These are phyloP conservation scores for Fusarium coicis DNA, from an alignment of 2,329 filamentous ascomycete species.

Conservation along the genomic window DNA sequence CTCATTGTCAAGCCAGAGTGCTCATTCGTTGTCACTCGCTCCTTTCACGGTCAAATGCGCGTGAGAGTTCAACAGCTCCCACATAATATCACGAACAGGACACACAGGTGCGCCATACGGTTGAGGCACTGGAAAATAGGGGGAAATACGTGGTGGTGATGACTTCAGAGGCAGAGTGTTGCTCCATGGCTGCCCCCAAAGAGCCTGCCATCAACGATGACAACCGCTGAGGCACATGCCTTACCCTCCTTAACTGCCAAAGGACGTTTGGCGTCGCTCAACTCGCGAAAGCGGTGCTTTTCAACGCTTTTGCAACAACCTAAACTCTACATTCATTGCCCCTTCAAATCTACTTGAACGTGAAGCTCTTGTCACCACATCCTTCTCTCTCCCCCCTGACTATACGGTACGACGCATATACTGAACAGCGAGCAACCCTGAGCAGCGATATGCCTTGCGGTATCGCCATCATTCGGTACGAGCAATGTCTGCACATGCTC, in stretches of 20 bases:
- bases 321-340: neutral
- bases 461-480: conserved; percentile 41
- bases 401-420: neutral
- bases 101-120: neutral
- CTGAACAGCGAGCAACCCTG: neutral
- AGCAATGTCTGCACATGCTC: conserved; percentile 41
- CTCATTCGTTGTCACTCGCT: conserved; percentile 32
- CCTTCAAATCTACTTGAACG: neutral
- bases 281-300: neutral
- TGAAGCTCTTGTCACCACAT: neutral
- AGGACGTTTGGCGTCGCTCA: conserved; percentile 20
- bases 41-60: conserved; percentile 31
- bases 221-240: neutral
- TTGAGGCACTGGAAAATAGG: neutral
- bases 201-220: conserved; percentile 1
- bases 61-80: conserved; percentile 15
- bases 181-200: conserved; percentile 23
- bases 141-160: neutral
- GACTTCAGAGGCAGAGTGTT: neutral
- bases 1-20: neutral
- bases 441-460: conserved; percentile 47
- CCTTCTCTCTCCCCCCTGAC: neutral
- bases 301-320: neutral
- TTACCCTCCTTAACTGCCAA: neutral
- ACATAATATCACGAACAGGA: neutral